These are phyloP conservation scores for Talaromyces pinophilus DNA, from an alignment of 2,329 filamentous ascomycete species.

Conservation along the genomic window DNA sequence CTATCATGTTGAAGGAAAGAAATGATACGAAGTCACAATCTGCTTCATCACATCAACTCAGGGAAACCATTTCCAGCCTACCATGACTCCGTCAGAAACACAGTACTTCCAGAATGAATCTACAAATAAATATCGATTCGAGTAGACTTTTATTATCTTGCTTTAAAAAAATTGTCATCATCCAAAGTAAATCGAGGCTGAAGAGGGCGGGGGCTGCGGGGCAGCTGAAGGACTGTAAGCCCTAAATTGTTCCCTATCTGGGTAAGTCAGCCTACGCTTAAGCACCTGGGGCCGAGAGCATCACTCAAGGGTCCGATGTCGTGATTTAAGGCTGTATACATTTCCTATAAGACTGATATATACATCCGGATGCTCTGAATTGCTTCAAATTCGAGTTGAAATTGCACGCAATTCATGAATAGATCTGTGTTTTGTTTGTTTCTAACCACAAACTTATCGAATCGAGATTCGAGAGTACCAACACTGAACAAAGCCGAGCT, in stretches of 20 bases:
- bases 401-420: neutral
- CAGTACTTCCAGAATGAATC: neutral
- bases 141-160: neutral
- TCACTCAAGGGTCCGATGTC: neutral
- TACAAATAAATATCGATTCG: neutral
- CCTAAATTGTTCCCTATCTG: neutral
- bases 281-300: neutral
- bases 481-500: neutral
- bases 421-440: neutral
- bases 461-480: neutral
- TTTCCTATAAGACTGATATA: neutral
- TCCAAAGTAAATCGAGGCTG: neutral
- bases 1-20: neutral
- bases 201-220: neutral
- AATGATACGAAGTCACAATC: neutral
- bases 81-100: neutral
- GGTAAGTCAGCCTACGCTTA: neutral
- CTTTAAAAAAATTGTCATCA: neutral
- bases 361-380: neutral
- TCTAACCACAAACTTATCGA: neutral
- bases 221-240: neutral
- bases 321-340: neutral
- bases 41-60: neutral
- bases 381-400: neutral
- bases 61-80: neutral